phyloP scores from a whole-genome alignment of 108 stramenopile species.

The Pseudonitzschia delicatissima region DNA sequence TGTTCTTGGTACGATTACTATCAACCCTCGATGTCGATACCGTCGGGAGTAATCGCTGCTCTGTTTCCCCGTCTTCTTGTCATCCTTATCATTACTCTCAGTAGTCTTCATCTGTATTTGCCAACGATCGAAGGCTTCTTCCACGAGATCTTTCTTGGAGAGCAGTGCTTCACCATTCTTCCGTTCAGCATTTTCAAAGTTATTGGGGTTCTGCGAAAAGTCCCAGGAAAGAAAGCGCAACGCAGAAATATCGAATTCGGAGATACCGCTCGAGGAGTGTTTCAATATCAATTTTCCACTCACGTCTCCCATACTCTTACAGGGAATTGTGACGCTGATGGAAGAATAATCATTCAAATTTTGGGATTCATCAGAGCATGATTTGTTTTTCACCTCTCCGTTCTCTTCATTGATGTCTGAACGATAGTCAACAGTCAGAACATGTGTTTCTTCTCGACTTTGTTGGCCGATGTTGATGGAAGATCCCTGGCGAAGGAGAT shows the following conservation, averaged over 20 bases:
- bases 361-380: not conserved
- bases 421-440: not conserved
- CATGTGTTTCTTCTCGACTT: not conserved
- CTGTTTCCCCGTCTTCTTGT: not conserved
- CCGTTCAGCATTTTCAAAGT: not conserved
- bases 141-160: not conserved
- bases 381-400: not conserved
- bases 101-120: not conserved
- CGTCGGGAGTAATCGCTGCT: not conserved
- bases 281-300: not conserved
- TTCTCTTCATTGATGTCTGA: constrained; percentile 2
- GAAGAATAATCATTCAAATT: not conserved
- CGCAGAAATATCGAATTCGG: not conserved
- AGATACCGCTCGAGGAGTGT: not conserved
- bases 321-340: constrained; percentile 1
- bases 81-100: not conserved
- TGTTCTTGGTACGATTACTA: not conserved
- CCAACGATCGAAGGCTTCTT: constrained; percentile 1
- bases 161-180: not conserved
- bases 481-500: constrained; percentile 1
- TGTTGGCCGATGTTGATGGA: not conserved
- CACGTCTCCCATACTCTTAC: not conserved
- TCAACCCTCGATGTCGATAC: not conserved
- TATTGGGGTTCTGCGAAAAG: not conserved
- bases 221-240: constrained; percentile 8